Percentiles rank a stretch among this genome's conserved stretches.
Evolutionary conservation across 2,329 filamentous ascomycete genomes (phyloP).

Genomic region (Beauveria medogensis): DNA sequence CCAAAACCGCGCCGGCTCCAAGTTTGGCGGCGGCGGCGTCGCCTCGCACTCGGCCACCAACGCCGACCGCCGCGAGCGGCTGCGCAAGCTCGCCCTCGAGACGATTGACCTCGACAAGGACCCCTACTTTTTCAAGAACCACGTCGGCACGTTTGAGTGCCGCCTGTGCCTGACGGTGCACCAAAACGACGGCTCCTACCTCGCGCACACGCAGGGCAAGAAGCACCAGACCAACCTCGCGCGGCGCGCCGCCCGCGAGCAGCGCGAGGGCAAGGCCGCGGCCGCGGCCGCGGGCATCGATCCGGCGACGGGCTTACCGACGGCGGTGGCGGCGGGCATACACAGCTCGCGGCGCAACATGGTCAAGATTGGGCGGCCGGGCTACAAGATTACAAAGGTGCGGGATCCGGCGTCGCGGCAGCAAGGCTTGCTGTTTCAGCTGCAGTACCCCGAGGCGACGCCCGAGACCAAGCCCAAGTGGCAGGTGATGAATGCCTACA

Average conservation of each 20-base stretch:
- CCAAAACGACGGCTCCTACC: slow-evolving; percentile 98
- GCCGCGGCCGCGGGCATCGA: slow-evolving; percentile 34
- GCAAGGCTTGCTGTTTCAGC: slow-evolving; percentile 86
- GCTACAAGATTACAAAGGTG: slow-evolving; percentile 97
- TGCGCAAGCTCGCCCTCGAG: slow-evolving; percentile 96
- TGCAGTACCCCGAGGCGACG: slow-evolving; percentile 88
- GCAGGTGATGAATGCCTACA: slow-evolving; percentile 95
- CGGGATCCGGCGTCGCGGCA: slow-evolving; percentile 83
- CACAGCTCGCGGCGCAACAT: slow-evolving; percentile 65
- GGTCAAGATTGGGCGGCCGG: slow-evolving; percentile 91
- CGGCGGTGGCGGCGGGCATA: slow-evolving; percentile 68
- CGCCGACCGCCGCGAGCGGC: slow-evolving; percentile 91
- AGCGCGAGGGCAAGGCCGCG: slow-evolving; percentile 72
- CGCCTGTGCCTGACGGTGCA: slow-evolving; percentile 94
- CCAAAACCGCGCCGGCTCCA: slow-evolving; percentile 91
- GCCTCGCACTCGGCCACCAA: slow-evolving; percentile 90
- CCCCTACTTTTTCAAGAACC: slow-evolving; percentile 99
- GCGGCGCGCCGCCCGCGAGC: slow-evolving; percentile 87
- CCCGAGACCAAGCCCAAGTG: slow-evolving; percentile 70
- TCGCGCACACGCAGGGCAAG: slow-evolving; percentile 94
- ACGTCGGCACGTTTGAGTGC: slow-evolving; percentile 96
- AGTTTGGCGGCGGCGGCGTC: slow-evolving; percentile 95
- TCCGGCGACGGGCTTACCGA: slow-evolving; percentile 60
- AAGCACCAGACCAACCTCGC: slow-evolving; percentile 99
- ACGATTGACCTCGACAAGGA: slow-evolving; percentile 99